These are phyloP conservation scores for Herpetomonas samuelpessoai DNA, from an alignment of 208 protist species.

Conservation along the genomic window DNA sequence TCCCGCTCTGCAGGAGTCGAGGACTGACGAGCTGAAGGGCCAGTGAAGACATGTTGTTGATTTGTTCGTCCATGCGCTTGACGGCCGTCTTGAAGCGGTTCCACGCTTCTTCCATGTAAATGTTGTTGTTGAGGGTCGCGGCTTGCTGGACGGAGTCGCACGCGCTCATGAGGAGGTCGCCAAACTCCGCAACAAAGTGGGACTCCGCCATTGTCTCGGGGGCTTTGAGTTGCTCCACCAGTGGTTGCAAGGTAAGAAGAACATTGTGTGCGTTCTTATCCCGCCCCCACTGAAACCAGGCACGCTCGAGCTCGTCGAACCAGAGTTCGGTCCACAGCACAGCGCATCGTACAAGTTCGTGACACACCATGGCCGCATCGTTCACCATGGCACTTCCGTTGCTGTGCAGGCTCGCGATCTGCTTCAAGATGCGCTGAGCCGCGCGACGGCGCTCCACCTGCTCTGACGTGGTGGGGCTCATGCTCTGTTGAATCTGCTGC, in stretches of 20 bases:
- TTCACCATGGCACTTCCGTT: constrained; percentile 90
- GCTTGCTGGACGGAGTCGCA: constrained; percentile 84
- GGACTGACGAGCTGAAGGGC: constrained; percentile 96
- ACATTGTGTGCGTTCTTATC: constrained; percentile 94
- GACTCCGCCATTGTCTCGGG: constrained; percentile 95
- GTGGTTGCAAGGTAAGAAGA: constrained; percentile 89
- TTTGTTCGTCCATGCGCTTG: constrained; percentile 95
- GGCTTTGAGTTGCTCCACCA: constrained; percentile 92
- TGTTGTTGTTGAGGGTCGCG: constrained; percentile 57
- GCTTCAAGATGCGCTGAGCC: constrained; percentile 73
- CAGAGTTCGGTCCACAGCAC: constrained; percentile 97
- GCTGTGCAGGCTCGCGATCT: constrained; percentile 76
- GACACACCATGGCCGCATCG: constrained; percentile 95
- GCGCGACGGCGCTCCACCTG: constrained; percentile 63
- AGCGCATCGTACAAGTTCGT: constrained; percentile 98
- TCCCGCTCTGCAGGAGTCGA: constrained; percentile 73
- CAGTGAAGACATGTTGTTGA: constrained; percentile 93
- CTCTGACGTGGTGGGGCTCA: constrained; percentile 21
- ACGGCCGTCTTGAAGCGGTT: constrained; percentile 96
- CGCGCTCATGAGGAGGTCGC: constrained; percentile 51
- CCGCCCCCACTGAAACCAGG: constrained; percentile 94
- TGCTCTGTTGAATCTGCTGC: neutral
- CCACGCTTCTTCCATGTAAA: constrained; percentile 96
- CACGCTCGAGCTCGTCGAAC: constrained; percentile 96
- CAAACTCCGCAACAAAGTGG: constrained; percentile 91